A percentile compares a stretch with the other conserved stretches of the same genome.
These are phyloP conservation scores for Acorus gramineus DNA, from an alignment of 106 monocot species.

Conservation along the genomic window DNA sequence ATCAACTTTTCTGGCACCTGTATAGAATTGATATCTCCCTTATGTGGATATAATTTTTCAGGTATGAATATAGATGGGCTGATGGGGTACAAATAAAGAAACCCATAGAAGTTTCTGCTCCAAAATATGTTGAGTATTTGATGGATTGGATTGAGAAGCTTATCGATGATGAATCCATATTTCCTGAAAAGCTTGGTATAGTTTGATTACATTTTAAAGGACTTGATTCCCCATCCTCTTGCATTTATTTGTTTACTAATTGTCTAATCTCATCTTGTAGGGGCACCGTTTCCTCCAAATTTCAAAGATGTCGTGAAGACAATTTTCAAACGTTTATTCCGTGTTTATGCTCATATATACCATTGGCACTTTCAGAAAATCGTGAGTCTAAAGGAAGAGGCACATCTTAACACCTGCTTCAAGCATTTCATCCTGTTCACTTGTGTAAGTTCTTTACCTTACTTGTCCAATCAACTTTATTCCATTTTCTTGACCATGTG, in stretches of 20 bases:
- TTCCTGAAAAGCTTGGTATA: slow-evolving; percentile 90
- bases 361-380: slow-evolving; percentile 99
- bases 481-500: too few species aligned
- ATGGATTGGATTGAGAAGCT: slow-evolving; percentile 99
- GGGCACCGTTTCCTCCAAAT: slow-evolving; percentile 84
- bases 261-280: slow-evolving; percentile 21
- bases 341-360: slow-evolving; percentile 97
- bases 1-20: too few species aligned
- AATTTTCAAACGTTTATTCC: slow-evolving; percentile 93
- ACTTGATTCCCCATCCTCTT: not conserved
- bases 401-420: slow-evolving; percentile 99
- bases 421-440: slow-evolving; percentile 99
- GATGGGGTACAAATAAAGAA: slow-evolving; percentile 99
- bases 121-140: slow-evolving; percentile 97
- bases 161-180: slow-evolving; percentile 93
- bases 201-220: not conserved
- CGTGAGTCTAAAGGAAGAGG: slow-evolving; percentile 97
- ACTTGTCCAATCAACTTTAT: too few species aligned
- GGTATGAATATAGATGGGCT: slow-evolving; percentile 98
- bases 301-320: slow-evolving; percentile 97
- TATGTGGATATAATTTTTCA: slow-evolving; percentile 17
- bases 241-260: not conserved
- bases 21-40: not conserved
- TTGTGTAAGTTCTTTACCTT: slow-evolving; percentile 38
- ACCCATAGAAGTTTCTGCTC: slow-evolving; percentile 97